phyloP scores from a whole-genome alignment of 768 basidiomycete genomes.

The Leccinum variicolor region DNA sequence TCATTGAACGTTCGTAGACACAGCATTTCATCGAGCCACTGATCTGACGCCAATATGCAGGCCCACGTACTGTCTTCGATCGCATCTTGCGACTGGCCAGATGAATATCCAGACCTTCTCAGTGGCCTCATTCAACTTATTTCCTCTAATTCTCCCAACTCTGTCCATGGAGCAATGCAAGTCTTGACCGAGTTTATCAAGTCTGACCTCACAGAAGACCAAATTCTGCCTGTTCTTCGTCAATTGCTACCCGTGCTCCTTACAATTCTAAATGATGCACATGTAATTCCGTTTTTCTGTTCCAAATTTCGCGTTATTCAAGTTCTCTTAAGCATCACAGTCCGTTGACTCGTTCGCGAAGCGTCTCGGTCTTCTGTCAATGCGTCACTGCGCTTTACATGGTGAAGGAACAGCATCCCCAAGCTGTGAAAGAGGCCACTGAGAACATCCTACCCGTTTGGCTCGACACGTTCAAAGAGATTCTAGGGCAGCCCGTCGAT shows the following conservation, averaged over 20 bases:
- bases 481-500: slow-evolving; percentile 59
- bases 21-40: neutral
- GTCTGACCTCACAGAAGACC: slow-evolving; percentile 90
- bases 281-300: slow-evolving; percentile 42
- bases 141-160: slow-evolving; percentile 63
- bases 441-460: slow-evolving; percentile 82
- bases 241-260: slow-evolving; percentile 86
- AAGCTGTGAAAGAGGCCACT: slow-evolving; percentile 79
- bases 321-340: slow-evolving; percentile 53
- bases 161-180: slow-evolving; percentile 95
- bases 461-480: slow-evolving; percentile 84
- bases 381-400: slow-evolving; percentile 88
- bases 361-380: slow-evolving; percentile 87
- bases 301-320: neutral
- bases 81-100: slow-evolving; percentile 93
- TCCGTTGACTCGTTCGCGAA: slow-evolving; percentile 77
- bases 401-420: slow-evolving; percentile 91
- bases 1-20: slow-evolving; percentile 65
- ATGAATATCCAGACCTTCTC: slow-evolving; percentile 91
- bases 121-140: slow-evolving; percentile 71
- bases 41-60: slow-evolving; percentile 38
- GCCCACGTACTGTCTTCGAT: slow-evolving; percentile 87
- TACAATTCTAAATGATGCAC: slow-evolving; percentile 68
- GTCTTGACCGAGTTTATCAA: slow-evolving; percentile 94
- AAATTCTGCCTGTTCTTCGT: slow-evolving; percentile 87